A percentile compares a stretch with the other conserved stretches of the same genome.
Evolutionary conservation across 2,329 filamentous ascomycete genomes (phyloP).

Genomic region (Eutypella sp.): DNA sequence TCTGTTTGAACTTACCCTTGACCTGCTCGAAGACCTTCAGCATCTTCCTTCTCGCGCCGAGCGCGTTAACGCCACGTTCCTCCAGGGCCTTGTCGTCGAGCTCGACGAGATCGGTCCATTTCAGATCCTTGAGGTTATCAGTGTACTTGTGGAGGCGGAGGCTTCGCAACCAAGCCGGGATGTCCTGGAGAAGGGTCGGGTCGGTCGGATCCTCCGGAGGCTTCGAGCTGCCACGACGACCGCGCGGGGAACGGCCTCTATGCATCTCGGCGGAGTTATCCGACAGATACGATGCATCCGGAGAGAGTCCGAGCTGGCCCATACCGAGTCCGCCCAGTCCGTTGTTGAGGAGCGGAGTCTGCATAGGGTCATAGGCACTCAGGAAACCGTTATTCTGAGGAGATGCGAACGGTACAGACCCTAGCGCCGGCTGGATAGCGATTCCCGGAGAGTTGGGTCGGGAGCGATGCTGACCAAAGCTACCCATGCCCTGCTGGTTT

Average conservation of each 20-base stretch:
- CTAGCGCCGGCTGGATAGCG: slow-evolving; percentile 66
- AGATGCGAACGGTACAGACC: slow-evolving; percentile 69
- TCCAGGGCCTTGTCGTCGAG: slow-evolving; percentile 91
- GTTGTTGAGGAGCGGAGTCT: slow-evolving; percentile 63
- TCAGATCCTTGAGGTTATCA: slow-evolving; percentile 94
- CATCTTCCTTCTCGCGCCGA: slow-evolving; percentile 95
- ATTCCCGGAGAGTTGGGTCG: slow-evolving; percentile 87
- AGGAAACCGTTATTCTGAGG: slow-evolving; percentile 94
- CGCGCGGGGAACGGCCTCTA: slow-evolving; percentile 85
- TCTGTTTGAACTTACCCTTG: slow-evolving; percentile 49
- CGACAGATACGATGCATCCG: slow-evolving; percentile 77
- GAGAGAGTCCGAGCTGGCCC: slow-evolving; percentile 64
- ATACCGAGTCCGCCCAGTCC: slow-evolving; percentile 68
- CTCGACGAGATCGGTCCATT: slow-evolving; percentile 89
- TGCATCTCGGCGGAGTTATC: slow-evolving; percentile 82
- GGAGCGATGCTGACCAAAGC: slow-evolving; percentile 67
- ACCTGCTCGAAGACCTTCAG: slow-evolving; percentile 99
- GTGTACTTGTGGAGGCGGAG: slow-evolving; percentile 97
- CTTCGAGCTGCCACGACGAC: slow-evolving; percentile 90
- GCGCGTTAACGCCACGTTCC: slow-evolving; percentile 86
- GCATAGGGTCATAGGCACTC: slow-evolving; percentile 70
- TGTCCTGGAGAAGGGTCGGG: slow-evolving; percentile 82
- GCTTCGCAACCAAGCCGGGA: slow-evolving; percentile 92
- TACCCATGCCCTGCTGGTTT: slow-evolving; percentile 55
- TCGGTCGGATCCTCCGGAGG: slow-evolving; percentile 97